A percentile compares a stretch with the other conserved stretches of the same genome.
Evolutionary conservation across 129 eudicot species (phyloP).

Genomic region (Lactuca saligna): DNA sequence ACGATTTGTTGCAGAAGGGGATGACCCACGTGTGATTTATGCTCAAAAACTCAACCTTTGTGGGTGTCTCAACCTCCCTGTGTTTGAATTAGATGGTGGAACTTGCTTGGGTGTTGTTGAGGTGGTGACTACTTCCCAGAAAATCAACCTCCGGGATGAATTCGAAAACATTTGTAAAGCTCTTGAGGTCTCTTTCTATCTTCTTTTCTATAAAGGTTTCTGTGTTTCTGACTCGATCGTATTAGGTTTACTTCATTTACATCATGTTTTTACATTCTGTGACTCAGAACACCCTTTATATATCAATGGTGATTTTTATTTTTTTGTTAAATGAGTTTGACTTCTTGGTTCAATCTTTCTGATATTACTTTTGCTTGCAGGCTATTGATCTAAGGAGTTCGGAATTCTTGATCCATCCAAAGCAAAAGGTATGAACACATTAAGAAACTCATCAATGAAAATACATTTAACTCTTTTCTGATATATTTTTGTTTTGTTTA

Average conservation of each 20-base stretch:
- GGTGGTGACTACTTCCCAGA: conserved; percentile 57
- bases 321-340: conserved; percentile 4
- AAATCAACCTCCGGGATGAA: conserved; percentile 50
- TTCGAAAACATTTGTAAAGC: conserved; percentile 74
- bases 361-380: conserved; percentile 45
- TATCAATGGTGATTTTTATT: too few species aligned
- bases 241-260: background rate
- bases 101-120: conserved; percentile 83
- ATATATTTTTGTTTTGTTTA: conserved; percentile 6
- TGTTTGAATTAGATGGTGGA: conserved; percentile 62
- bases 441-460: background rate
- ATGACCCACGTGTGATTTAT: conserved; percentile 50
- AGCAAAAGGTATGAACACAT: conserved; percentile 43
- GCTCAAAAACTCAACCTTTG: conserved; percentile 51
- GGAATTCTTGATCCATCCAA: conserved; percentile 43
- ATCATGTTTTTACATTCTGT: background rate
- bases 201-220: conserved; percentile 8
- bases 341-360: conserved; percentile 17
- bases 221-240: background rate
- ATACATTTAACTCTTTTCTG: background rate
- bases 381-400: conserved; percentile 66
- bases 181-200: conserved; percentile 58
- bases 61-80: conserved; percentile 82
- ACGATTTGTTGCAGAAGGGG: conserved; percentile 41
- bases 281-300: too few species aligned